Conservation (phyloP, 768 basidiomycete species). For the Trametes sanguinea region DNA sequence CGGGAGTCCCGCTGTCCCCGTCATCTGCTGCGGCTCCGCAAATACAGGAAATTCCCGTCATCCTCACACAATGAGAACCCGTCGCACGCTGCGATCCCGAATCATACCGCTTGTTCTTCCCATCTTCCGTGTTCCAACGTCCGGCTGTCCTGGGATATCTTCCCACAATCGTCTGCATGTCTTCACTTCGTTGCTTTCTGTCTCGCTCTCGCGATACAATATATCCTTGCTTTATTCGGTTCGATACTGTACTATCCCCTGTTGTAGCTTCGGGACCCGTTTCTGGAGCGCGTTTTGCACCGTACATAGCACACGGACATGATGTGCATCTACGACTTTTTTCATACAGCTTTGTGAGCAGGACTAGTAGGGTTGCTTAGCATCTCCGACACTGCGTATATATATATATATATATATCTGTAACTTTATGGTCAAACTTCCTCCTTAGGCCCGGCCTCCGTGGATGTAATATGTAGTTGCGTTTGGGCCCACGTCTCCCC, state of each 20-base stretch:
- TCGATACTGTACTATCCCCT: background rate
- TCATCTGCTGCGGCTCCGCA: conserved; percentile 24
- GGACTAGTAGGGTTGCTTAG: background rate
- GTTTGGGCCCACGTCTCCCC: background rate
- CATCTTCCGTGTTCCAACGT: background rate
- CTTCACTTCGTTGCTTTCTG: background rate
- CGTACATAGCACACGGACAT: conserved; percentile 23
- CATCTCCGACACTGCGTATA: background rate
- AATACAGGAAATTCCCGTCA: background rate
- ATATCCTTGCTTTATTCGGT: background rate
- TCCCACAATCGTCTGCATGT: background rate
- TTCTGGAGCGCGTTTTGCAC: background rate
- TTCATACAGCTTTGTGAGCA: background rate
- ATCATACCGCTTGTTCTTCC: background rate
- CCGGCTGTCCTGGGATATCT: background rate
- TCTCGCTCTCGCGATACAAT: conserved; percentile 14
- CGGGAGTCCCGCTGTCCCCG: conserved; percentile 46
- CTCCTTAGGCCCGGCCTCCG: background rate
- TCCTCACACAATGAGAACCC: conserved; percentile 1
- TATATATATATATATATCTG: background rate
- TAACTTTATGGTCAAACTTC: conserved; percentile 3
- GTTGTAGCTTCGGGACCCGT: background rate
- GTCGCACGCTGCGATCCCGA: background rate
- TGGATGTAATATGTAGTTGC: conserved; percentile 2
- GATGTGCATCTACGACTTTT: conserved; percentile 10